These are phyloP conservation scores for Cyberlindnera euphorbiiphila DNA, from an alignment of 805 yeast genomes.

Conservation along the genomic window DNA sequence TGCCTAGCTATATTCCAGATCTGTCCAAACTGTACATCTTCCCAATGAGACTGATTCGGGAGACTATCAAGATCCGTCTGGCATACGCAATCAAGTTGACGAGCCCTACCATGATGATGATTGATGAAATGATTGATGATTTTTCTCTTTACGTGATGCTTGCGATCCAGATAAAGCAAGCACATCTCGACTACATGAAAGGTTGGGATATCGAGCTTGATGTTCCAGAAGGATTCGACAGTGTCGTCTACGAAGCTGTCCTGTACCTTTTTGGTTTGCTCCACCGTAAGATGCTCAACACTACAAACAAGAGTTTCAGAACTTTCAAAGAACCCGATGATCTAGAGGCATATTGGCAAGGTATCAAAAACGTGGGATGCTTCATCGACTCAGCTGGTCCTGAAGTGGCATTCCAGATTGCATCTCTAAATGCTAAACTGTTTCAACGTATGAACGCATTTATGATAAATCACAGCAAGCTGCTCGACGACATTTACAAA, in stretches of 20 bases:
- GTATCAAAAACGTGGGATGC: conserved; percentile 71
- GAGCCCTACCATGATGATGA: conserved; percentile 91
- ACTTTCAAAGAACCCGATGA: conserved; percentile 92
- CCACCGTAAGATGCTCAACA: conserved; percentile 73
- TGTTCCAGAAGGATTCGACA: conserved; percentile 62
- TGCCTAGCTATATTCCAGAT: conserved; percentile 68
- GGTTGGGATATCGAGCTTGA: conserved; percentile 69
- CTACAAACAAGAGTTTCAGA: conserved; percentile 66
- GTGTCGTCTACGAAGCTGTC: conserved; percentile 68
- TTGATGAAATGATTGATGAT: conserved; percentile 89
- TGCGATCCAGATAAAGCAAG: conserved; percentile 70
- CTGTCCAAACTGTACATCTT: conserved; percentile 65
- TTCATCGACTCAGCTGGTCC: conserved; percentile 78
- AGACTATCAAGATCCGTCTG: conserved; percentile 68
- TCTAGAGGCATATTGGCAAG: conserved; percentile 76
- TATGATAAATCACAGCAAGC: conserved; percentile 65
- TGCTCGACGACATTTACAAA: conserved; percentile 43
- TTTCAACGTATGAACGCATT: conserved; percentile 66
- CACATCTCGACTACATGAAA: conserved; percentile 53
- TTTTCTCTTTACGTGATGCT: conserved; percentile 71
- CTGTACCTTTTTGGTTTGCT: conserved; percentile 65
- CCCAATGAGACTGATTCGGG: conserved; percentile 77
- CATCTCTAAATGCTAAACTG: conserved; percentile 58
- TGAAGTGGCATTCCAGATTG: conserved; percentile 76
- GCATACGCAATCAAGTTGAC: conserved; percentile 72